These are phyloP conservation scores for Cicer cuneatum DNA, from an alignment of 306 rosid genomes.

Conservation along the genomic window DNA sequence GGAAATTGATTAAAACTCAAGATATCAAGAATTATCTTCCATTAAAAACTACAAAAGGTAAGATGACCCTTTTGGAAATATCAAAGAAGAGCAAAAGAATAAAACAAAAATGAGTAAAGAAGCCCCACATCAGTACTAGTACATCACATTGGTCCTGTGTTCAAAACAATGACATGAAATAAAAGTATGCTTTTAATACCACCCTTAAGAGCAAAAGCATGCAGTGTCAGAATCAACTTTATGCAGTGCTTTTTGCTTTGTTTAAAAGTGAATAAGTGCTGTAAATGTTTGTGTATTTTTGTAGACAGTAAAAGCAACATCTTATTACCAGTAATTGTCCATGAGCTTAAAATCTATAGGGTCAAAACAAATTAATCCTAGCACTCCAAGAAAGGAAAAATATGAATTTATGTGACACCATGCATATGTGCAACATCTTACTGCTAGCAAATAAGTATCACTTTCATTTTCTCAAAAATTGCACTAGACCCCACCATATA, in stretches of 20 bases:
- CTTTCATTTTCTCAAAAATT: conserved; percentile 39
- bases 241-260: conserved; percentile 49
- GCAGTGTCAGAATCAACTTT: conserved; percentile 49
- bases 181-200: conserved; percentile 50
- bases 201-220: conserved; percentile 45
- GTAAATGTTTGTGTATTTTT: conserved; percentile 40
- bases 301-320: conserved; percentile 24
- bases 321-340: neutral
- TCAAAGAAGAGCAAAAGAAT: conserved; percentile 17
- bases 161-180: conserved; percentile 52
- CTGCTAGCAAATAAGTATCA: conserved; percentile 40
- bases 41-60: conserved; percentile 48
- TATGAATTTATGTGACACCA: conserved; percentile 35
- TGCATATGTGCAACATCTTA: conserved; percentile 38
- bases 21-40: conserved; percentile 43
- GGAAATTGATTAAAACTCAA: conserved; percentile 48
- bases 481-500: conserved; percentile 44
- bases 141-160: conserved; percentile 45
- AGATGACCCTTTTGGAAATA: conserved; percentile 33
- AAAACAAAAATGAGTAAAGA: conserved; percentile 20
- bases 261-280: conserved; percentile 26
- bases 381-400: conserved; percentile 26
- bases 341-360: neutral
- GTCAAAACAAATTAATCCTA: conserved; percentile 32
- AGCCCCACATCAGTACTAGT: conserved; percentile 35